A percentile compares a stretch with the other conserved stretches of the same genome.
These are phyloP conservation scores for Zasmidium citrigriseum DNA, from an alignment of 2,329 filamentous ascomycete genomes.

Conservation along the genomic window DNA sequence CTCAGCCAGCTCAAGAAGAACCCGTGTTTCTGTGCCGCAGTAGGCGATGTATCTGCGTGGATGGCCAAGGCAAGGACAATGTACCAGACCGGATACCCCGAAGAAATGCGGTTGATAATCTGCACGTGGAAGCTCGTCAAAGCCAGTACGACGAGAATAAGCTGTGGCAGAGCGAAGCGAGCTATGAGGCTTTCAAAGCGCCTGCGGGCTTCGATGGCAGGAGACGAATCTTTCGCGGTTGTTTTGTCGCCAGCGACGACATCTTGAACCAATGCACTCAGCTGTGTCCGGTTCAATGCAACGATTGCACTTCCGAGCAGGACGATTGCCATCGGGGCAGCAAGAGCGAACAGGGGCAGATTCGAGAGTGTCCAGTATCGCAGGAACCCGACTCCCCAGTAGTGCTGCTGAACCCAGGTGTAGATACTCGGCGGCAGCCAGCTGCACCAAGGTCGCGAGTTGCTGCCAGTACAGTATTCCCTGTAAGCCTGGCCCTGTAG, in stretches of 20 bases:
- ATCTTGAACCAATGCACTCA: not conserved
- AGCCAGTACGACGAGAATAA: constrained; percentile 69
- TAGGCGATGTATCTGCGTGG: constrained; percentile 6
- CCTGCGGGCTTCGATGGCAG: not conserved
- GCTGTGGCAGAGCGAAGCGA: constrained; percentile 70
- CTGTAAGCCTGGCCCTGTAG: constrained; percentile 77
- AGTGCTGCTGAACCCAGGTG: constrained; percentile 81
- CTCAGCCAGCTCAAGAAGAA: constrained; percentile 3
- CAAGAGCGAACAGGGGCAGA: constrained; percentile 82
- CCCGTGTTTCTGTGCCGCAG: not conserved
- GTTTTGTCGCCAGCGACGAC: not conserved
- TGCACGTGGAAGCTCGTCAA: constrained; percentile 87
- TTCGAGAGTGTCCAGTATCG: constrained; percentile 89
- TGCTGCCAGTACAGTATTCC: constrained; percentile 61
- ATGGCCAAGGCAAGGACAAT: constrained; percentile 67
- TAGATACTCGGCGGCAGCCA: constrained; percentile 81
- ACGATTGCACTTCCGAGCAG: constrained; percentile 59
- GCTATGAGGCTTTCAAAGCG: constrained; percentile 30
- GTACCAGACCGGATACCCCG: constrained; percentile 88
- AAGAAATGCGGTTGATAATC: constrained; percentile 86
- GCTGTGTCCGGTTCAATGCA: not conserved
- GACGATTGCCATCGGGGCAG: constrained; percentile 72
- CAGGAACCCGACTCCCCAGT: constrained; percentile 90
- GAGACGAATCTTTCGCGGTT: not conserved
- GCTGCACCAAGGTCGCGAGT: constrained; percentile 70